Evolutionary conservation across 768 basidiomycete species (phyloP), one percentile per base, ranked within the genome.

Genomic region (Pulveroboletus sp.): DNA sequence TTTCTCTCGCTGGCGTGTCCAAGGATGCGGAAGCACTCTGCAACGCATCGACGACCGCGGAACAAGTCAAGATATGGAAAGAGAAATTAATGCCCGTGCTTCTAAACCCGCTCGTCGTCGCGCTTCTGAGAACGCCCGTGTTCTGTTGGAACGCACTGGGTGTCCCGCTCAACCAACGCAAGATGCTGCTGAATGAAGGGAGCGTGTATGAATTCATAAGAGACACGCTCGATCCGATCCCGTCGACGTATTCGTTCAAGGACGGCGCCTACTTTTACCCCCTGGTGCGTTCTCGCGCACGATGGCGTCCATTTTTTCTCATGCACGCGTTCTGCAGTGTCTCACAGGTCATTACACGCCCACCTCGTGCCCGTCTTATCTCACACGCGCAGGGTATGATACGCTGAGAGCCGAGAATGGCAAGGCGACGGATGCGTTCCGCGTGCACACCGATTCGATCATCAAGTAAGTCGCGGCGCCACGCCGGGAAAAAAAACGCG

Each of bases 141-240:
- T 70, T 84, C 52, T 84, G 81, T 53, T 90, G 88, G 88, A 86
- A 87, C 57, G 86, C 87, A 0, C 68, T 90, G 20, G 88, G 87
- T 14, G 88, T 90, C 5, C 87, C 88, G 4, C 67, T 75, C 53
- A 84, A 85, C 58, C 85, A 88, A 67, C 74, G 82, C 51, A 70
- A 71, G 48, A 81, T 83, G 75, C 67, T 86, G 45, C 56, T 84
- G 21, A 62, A 77, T 8, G 79, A 80, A 49, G 78, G 79, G 19
- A 62, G 69, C 19, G 43, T 65, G 1, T 81, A 75, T 48, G 76
- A 78, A 17, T 81, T 77, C 48, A 72, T 82, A 38, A 60, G 69
- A 31, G 74, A 81, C 27, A 80, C 80, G 5, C 55, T 81, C 36
- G 75, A 81, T 39, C 78, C 79, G 6, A 58, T 81, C 11, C 65